Evolutionary conservation across 805 yeast species (phyloP), one percentile per base, ranked within the genome.

Genomic region (Komagataella kurtzmanii): DNA sequence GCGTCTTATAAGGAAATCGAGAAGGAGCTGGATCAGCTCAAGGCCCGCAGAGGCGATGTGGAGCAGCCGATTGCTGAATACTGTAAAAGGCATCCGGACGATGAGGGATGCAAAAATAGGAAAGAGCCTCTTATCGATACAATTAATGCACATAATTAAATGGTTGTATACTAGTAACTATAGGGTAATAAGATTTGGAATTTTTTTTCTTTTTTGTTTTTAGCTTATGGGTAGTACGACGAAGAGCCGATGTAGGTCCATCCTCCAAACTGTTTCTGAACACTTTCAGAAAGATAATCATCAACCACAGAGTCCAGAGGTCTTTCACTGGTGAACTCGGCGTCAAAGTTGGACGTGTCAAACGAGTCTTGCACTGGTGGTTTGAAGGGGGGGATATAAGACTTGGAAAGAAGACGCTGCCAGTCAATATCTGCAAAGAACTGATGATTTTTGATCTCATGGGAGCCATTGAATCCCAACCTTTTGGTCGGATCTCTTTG

Each of bases 231-330:
- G 40, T 30, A 30, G 40, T 30, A 30, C 14, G 40, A 30, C 40
- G 40, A 30, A 14, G 40, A 30, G 2, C 93, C 95, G 49, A 83
- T 87, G 66, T 90, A 91, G 2, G 98, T 91, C 99, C 99, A 93
- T 6, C 99, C 98, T 48, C 97, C 98, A 73, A 93, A 93, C 69
- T 93, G 98, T 64, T 85, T 81, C 67, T 93, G 99, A n/a, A 93
- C 97, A 59, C 90, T 80, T 59, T 89, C 98, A 61, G 95, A 86
- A 55, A 93, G 75, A 58, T 78, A 88, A 61, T 88, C 95, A 64
- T 90, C 95, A 17, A 90, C 97, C 10, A 93, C 97, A 55, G 96
- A 86, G 65, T 93, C 99, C 58, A 88, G 83, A 3, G 99, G 98
- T 59, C 83, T 81, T 61, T 93, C 98, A 61, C 75, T 83, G 4